Evolutionary conservation across 148 eudicot genomes (phyloP), one percentile per base, ranked within the genome.

Genomic region (Nepenthes gracilis): DNA sequence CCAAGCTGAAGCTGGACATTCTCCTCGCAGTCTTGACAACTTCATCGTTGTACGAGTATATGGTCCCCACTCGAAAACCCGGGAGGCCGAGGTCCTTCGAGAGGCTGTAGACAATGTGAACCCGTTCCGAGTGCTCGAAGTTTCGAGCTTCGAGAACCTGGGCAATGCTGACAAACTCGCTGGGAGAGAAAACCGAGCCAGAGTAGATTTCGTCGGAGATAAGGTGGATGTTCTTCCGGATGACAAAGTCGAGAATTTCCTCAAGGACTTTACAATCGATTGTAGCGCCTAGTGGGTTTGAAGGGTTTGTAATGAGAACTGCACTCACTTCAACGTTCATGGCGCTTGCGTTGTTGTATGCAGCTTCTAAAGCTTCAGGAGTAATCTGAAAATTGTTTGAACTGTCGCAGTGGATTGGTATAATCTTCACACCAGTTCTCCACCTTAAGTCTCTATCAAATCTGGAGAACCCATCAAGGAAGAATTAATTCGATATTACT

Each of bases 171-270:
- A 81, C 80, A 58, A 93, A 88, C 52, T 86, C 87, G 0, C 59
- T 52, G 0, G 85, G 74, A 7, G 65, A 74, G 72, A 93, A 93
- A 0, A 81, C 81, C 0, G 98, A 85, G 12, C 95, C 98, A 0
- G 96, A 88, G 81, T 93, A 93, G 72, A 93, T 93, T 65, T 93
- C 98, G 32, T 88, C 96, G 0, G 91, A 93, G 15, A 93, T 70
- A 9, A 93, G 79, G 54, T 93, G 95, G 63, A 93, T 86, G 79
- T 93, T 86, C 53, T 88, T 84, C 0, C 49, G 35, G 2, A 67
- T 60, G 7, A 50, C 81, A 54, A 93, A 93, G 48, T 86, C 82
- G 1, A 93, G 80, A 32, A 84, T 71, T 13, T 72, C 67, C 32
- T 76, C 84, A 0, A 93, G 79, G 36, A 74, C 77, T 61, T 56